phyloP scores from a whole-genome alignment of 371 early-diverging fungal species.

The Actinomortierella ambigua region DNA sequence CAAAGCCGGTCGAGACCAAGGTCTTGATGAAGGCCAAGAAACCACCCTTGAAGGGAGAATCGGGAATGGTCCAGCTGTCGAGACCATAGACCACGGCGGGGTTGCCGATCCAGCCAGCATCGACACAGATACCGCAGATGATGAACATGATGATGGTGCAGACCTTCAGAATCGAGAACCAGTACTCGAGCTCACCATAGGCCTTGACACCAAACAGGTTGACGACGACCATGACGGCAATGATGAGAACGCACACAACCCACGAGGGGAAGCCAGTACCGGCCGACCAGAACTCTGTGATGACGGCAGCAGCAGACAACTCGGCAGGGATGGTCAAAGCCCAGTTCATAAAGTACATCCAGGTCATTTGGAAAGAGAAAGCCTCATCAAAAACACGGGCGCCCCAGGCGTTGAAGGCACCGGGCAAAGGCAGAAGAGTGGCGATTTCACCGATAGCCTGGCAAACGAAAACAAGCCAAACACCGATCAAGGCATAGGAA shows the following conservation, averaged over 20 bases:
- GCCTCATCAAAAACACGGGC: slow-evolving; percentile 83
- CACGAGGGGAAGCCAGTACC: slow-evolving; percentile 51
- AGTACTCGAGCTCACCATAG: slow-evolving; percentile 77
- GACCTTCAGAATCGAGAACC: slow-evolving; percentile 73
- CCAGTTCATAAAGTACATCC: slow-evolving; percentile 84
- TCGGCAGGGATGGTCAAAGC: slow-evolving; percentile 83
- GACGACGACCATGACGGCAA: slow-evolving; percentile 59
- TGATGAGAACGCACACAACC: slow-evolving; percentile 64
- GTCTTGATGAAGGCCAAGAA: slow-evolving; percentile 61
- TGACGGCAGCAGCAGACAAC: slow-evolving; percentile 75
- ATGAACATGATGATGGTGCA: slow-evolving; percentile 68
- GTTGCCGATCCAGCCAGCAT: slow-evolving; percentile 50
- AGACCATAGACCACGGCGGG: slow-evolving; percentile 51
- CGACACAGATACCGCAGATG: slow-evolving; percentile 63
- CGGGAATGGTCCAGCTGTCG: slow-evolving; percentile 59
- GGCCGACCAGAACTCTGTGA: slow-evolving; percentile 80
- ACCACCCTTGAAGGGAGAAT: slow-evolving; percentile 71
- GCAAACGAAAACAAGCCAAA: slow-evolving; percentile 82
- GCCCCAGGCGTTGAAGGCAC: slow-evolving; percentile 84
- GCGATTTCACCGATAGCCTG: slow-evolving; percentile 89
- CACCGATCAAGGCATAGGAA: slow-evolving; percentile 70
- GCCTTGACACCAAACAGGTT: slow-evolving; percentile 71
- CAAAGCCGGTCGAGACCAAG: slow-evolving; percentile 74
- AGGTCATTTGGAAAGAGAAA: slow-evolving; percentile 65
- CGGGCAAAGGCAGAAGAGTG: slow-evolving; percentile 83